Evolutionary conservation across 2,329 filamentous ascomycete species (phyloP).

Genomic region (Elsinoe ampelina): DNA sequence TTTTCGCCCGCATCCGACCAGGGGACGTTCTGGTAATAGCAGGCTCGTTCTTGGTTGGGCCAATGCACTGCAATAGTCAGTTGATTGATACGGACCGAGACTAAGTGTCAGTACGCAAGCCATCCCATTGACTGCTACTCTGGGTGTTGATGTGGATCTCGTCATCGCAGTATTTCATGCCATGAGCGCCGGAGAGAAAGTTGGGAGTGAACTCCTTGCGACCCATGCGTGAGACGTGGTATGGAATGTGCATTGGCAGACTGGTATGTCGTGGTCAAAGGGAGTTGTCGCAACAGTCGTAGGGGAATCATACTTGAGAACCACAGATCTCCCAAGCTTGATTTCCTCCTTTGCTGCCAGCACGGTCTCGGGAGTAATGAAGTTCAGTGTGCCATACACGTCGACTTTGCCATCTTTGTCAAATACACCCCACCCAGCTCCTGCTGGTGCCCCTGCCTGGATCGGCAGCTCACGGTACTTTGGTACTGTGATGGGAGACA

Average conservation of each 20-base stretch:
- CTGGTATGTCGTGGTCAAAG: background rate
- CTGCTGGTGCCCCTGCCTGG: slow-evolving; percentile 16
- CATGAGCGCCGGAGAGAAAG: slow-evolving; percentile 15
- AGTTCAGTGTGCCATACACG: slow-evolving; percentile 44
- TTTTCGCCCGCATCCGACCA: slow-evolving; percentile 17
- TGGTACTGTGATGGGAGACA: background rate
- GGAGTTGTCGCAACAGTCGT: background rate
- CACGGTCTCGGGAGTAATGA: slow-evolving; percentile 41
- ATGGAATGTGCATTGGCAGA: slow-evolving; percentile 36
- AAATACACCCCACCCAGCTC: slow-evolving; percentile 40
- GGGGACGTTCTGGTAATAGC: slow-evolving; percentile 21
- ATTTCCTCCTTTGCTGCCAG: slow-evolving; percentile 36
- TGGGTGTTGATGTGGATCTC: slow-evolving; percentile 29
- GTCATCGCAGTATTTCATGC: slow-evolving; percentile 39
- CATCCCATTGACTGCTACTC: slow-evolving; percentile 38
- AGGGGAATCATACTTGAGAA: background rate
- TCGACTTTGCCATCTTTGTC: slow-evolving; percentile 44
- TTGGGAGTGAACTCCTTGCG: slow-evolving; percentile 20
- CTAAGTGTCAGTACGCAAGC: slow-evolving; percentile 39
- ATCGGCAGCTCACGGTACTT: slow-evolving; percentile 1
- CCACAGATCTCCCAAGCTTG: slow-evolving; percentile 33
- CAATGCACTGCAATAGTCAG: slow-evolving; percentile 47
- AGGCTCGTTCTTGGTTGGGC: slow-evolving; percentile 35
- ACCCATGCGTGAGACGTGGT: slow-evolving; percentile 33
- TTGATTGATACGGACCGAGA: slow-evolving; percentile 46